Evolutionary conservation across 225 moss, liverwort and hornwort species (phyloP).

Genomic region (Pseudoscleropodium purum): DNA sequence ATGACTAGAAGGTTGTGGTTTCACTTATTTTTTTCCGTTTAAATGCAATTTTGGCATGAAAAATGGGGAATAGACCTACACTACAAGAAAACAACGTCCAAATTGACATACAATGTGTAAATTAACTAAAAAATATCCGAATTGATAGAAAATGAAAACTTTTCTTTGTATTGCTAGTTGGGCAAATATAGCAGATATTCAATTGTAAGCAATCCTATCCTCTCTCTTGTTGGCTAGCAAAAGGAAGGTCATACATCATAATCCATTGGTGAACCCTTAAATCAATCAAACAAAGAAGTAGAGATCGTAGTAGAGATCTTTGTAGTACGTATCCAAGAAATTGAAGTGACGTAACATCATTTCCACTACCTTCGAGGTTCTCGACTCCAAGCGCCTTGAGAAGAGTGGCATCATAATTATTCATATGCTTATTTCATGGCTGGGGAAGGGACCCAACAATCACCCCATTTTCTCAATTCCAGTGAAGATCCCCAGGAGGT

Average conservation of each 20-base stretch:
- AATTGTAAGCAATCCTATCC: background rate
- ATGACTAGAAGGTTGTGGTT: no score
- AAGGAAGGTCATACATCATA: background rate
- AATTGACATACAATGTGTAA: no score
- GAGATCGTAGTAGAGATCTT: background rate
- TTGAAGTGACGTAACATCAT: background rate
- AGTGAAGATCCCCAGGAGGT: background rate
- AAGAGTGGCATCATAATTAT: background rate
- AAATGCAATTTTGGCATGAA: background rate
- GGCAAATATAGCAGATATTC: background rate
- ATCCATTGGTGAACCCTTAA: background rate
- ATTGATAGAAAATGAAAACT: no score
- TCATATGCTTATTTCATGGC: no score
- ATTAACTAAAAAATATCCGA: no score
- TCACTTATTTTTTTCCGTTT: background rate
- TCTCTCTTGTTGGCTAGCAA: background rate
- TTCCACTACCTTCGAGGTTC: background rate
- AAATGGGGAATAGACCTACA: rapidly evolving
- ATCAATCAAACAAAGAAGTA: background rate
- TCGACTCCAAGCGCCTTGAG: background rate
- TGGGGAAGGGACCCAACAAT: background rate
- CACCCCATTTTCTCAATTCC: background rate
- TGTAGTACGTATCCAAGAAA: background rate
- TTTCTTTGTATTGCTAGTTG: no score
- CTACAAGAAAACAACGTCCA: no score